These are phyloP conservation scores for Claviceps sp. DNA, from an alignment of 2,329 filamentous ascomycete genomes.

Conservation along the genomic window DNA sequence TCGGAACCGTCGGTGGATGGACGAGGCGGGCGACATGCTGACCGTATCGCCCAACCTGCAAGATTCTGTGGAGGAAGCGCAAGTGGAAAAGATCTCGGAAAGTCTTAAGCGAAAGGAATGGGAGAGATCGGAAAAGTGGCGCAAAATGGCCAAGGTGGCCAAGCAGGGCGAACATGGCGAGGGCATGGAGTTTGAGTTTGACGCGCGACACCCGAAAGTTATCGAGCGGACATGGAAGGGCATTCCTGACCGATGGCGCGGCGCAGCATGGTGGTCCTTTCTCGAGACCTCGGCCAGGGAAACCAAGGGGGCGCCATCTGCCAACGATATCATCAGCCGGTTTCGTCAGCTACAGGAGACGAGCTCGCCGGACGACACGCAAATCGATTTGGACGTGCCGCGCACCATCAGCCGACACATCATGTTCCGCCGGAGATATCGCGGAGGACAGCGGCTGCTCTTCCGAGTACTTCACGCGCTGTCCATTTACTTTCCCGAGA, in stretches of 20 bases:
- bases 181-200: constrained; percentile 63
- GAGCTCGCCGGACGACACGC: constrained; percentile 78
- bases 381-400: constrained; percentile 95
- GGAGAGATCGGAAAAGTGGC: constrained; percentile 52
- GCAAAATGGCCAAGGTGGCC: constrained; percentile 48
- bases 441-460: constrained; percentile 78
- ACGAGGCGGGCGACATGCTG: constrained; percentile 55
- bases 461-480: constrained; percentile 89
- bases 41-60: constrained; percentile 43
- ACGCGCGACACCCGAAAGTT: constrained; percentile 68
- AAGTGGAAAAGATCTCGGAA: constrained; percentile 37
- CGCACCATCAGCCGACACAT: constrained; percentile 90
- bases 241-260: constrained; percentile 90
- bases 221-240: constrained; percentile 94
- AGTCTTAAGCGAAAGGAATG: constrained; percentile 49
- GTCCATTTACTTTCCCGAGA: constrained; percentile 79
- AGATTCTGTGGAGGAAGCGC: constrained; percentile 42
- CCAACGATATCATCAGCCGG: constrained; percentile 56
- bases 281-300: constrained; percentile 62
- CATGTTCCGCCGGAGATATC: constrained; percentile 88
- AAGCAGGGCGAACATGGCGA: constrained; percentile 39
- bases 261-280: constrained; percentile 90
- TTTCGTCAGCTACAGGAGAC: constrained; percentile 62
- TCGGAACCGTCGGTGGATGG: constrained; percentile 45
- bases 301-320: constrained; percentile 43